These are phyloP conservation scores for Ophiocordyceps camponoti-rufipedis DNA, from an alignment of 2,329 filamentous ascomycete genomes.

Conservation along the genomic window DNA sequence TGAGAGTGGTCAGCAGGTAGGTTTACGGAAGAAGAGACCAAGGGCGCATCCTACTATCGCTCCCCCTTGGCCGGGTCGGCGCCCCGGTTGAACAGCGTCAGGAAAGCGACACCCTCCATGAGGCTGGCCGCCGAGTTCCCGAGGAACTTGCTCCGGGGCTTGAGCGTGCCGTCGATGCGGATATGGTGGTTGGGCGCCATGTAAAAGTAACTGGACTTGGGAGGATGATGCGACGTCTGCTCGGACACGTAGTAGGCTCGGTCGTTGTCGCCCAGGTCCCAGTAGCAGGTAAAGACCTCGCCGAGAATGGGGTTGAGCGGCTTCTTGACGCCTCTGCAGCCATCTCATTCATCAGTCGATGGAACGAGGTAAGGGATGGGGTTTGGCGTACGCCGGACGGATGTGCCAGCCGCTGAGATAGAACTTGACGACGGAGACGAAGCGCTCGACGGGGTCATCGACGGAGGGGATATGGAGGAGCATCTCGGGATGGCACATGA, in stretches of 20 bases:
- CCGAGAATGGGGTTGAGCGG: slow-evolving; percentile 92
- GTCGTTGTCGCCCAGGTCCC: slow-evolving; percentile 74
- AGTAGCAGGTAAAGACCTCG: slow-evolving; percentile 88
- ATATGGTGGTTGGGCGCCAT: slow-evolving; percentile 90
- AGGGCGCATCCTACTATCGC: slow-evolving; percentile 51
- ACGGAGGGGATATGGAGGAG: slow-evolving; percentile 74
- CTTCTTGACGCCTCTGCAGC: slow-evolving; percentile 82
- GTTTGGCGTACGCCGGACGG: slow-evolving; percentile 62
- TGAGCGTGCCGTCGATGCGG: slow-evolving; percentile 85
- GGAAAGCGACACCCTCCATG: slow-evolving; percentile 90
- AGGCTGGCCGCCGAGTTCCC: slow-evolving; percentile 94
- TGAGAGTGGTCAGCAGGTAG: slow-evolving; percentile 3
- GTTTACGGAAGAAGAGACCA: background rate
- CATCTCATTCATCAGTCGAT: background rate
- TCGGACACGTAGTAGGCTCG: slow-evolving; percentile 91
- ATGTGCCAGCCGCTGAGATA: slow-evolving; percentile 99
- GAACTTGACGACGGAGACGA: slow-evolving; percentile 92
- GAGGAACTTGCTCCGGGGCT: slow-evolving; percentile 85
- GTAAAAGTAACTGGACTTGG: slow-evolving; percentile 98
- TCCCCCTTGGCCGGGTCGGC: slow-evolving; percentile 49
- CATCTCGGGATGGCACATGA: slow-evolving; percentile 98
- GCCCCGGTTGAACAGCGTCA: slow-evolving; percentile 66
- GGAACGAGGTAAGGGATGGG: background rate
- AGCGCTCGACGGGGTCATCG: slow-evolving; percentile 76
- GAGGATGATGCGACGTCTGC: slow-evolving; percentile 94